Conservation (phyloP, 495 filamentous ascomycete genomes). For the Annulohypoxylon moriforme region DNA sequence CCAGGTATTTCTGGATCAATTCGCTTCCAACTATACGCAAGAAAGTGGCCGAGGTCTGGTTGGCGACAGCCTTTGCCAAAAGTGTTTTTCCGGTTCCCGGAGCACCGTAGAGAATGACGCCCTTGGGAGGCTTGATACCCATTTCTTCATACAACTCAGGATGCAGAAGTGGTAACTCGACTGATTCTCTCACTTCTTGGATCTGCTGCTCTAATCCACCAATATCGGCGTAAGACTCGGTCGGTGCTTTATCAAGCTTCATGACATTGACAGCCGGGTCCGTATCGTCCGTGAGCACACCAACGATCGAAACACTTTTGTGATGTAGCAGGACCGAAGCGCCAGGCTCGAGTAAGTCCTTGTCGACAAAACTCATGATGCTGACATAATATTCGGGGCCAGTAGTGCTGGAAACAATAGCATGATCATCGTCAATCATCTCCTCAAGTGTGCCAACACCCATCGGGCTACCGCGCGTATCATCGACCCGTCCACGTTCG, state of each 20-base stretch:
- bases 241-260: constrained; percentile 99
- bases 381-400: constrained; percentile 99
- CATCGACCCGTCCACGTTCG: constrained; percentile 94
- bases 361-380: constrained; percentile 99
- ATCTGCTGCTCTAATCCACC: constrained; percentile 95
- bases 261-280: constrained; percentile 98
- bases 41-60: constrained; percentile 98
- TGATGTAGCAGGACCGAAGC: constrained; percentile 96
- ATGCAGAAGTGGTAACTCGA: constrained; percentile 94
- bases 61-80: constrained; percentile 96
- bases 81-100: constrained; percentile 98
- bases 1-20: constrained; percentile 98
- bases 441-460: constrained; percentile 97
- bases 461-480: constrained; percentile 99
- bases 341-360: constrained; percentile 96
- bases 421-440: constrained; percentile 99
- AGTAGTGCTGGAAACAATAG: constrained; percentile 96
- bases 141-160: constrained; percentile 99
- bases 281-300: constrained; percentile 95
- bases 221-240: constrained; percentile 98
- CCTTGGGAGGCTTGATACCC: constrained; percentile 99
- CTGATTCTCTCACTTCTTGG: constrained; percentile 96
- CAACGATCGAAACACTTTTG: constrained; percentile 97
- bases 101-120: constrained; percentile 98
- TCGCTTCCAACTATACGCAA: constrained; percentile 97